A percentile compares a stretch with the other conserved stretches of the same genome.
These are phyloP conservation scores for Termitomyces sp. DNA, from an alignment of 768 basidiomycete species.

Conservation along the genomic window DNA sequence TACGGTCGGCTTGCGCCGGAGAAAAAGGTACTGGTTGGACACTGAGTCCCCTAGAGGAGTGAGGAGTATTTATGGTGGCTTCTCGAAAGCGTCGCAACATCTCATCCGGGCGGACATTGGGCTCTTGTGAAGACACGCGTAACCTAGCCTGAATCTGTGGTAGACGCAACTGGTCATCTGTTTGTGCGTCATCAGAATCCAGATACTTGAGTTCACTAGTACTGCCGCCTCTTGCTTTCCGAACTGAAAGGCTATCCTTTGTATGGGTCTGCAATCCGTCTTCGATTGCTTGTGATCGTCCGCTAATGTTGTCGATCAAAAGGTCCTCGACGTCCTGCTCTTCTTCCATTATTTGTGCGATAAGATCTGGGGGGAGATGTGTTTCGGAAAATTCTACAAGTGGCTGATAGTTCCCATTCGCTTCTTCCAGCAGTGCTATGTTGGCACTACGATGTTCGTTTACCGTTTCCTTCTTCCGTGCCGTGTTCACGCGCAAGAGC, in stretches of 20 bases:
- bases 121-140: background rate
- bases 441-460: background rate
- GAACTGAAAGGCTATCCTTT: background rate
- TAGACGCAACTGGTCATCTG: slow-evolving; percentile 4
- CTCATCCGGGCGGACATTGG: slow-evolving; percentile 2
- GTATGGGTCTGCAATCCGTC: background rate
- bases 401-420: slow-evolving; percentile 2
- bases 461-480: background rate
- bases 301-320: slow-evolving; percentile 15
- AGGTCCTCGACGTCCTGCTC: slow-evolving; percentile 21
- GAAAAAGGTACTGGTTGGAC: background rate
- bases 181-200: slow-evolving; percentile 27
- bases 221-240: background rate
- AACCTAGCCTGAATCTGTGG: background rate
- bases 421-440: slow-evolving; percentile 3
- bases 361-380: background rate
- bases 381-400: background rate
- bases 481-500: background rate
- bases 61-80: background rate
- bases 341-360: slow-evolving; percentile 13
- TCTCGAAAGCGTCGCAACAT: slow-evolving; percentile 7
- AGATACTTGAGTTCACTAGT: slow-evolving; percentile 1
- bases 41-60: slow-evolving; percentile 4
- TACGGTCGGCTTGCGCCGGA: background rate
- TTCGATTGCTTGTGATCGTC: background rate